Base-by-base conservation (phyloP, 495 filamentous ascomycete species). In the Aspergillus ostianus region DNA sequence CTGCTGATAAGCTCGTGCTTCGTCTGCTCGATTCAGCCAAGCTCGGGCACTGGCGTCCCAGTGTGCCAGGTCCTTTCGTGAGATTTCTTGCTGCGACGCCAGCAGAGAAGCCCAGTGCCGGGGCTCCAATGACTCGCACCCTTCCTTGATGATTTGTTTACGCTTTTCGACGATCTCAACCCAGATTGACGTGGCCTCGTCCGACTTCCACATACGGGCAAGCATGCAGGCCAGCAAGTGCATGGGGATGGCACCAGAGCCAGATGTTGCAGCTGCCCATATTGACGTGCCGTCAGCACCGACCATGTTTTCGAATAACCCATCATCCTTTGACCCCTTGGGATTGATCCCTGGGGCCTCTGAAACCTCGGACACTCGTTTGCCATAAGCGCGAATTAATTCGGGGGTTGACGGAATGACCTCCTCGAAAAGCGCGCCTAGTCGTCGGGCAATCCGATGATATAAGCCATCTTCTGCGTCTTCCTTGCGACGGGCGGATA, bases 11-110 rank as follows among this genome's bases (percentile, higher is more conserved):
- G 32, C 46, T 19, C 19, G n/a, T 3, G 53, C 50, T n/a, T 52
- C 36, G 21, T 61, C 59, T 1, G 59, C 53, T 15, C 53, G 32
- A 15, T 61, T 45, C 4, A 61, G 12, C 59, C 59, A 61, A 5
- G 59, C 47, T 6, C 59, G 59, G 9, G 59, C 59, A 46, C 59
- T 61, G 8, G 59, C 47, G 36, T 61, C 59, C 59, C 59, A 61
- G 21, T 51, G 15, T n/a, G 47, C 47, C 30, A 61, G 44, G 7
- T 19, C 23, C 0, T 18, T 18, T 30, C 59, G 27, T 8, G 47
- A 36, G 18, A 53, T 52, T 17, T 61, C 59, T 15, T 61, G 50
- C 5, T 26, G 8, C 15, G 59, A 51, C 0, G 53, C 53, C 29
- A 52, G 50, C 19, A 23, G 30, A 10, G 53, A 21, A 3, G 32